A percentile compares a stretch with the other conserved stretches of the same genome.
Conservation (phyloP, 2,329 filamentous ascomycete species). For the Westerdykella ornata region DNA sequence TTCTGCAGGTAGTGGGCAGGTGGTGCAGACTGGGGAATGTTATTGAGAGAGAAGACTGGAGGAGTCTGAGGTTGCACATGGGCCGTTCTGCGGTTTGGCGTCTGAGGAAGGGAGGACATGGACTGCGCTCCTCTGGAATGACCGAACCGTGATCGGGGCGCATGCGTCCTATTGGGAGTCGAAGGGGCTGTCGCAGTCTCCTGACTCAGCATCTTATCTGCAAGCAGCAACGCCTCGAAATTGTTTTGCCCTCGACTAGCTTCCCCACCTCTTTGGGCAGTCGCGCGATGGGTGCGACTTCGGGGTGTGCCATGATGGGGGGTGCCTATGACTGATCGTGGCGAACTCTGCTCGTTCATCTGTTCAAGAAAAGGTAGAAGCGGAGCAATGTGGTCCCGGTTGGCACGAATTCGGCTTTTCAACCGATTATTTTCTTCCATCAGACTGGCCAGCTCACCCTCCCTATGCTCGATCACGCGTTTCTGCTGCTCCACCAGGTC, state of each 20-base stretch:
- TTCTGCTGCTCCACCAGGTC: slow-evolving; percentile 66
- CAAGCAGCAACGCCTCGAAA: slow-evolving; percentile 69
- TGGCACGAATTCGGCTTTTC: slow-evolving; percentile 78
- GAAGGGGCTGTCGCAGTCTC: slow-evolving; percentile 69
- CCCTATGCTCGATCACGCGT: slow-evolving; percentile 69
- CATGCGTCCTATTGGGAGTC: slow-evolving; percentile 53
- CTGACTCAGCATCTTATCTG: slow-evolving; percentile 69
- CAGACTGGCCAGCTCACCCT: slow-evolving; percentile 64
- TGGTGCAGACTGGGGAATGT: slow-evolving; percentile 39
- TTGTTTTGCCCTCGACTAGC: slow-evolving; percentile 50
- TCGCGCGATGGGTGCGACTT: slow-evolving; percentile 24
- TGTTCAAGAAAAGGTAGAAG: slow-evolving; percentile 33
- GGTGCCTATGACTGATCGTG: slow-evolving; percentile 51
- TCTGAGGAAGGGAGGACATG: slow-evolving; percentile 75
- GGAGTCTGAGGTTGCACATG: slow-evolving; percentile 42
- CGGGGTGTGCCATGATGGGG: slow-evolving; percentile 45
- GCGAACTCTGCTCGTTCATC: slow-evolving; percentile 56
- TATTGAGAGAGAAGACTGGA: slow-evolving; percentile 27
- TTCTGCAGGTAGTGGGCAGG: slow-evolving; percentile 31
- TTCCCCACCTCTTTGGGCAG: slow-evolving; percentile 42
- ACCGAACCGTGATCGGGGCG: slow-evolving; percentile 48
- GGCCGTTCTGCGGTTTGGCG: slow-evolving; percentile 55
- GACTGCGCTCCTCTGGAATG: slow-evolving; percentile 75
- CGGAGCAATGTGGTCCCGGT: slow-evolving; percentile 73
- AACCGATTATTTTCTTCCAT: slow-evolving; percentile 70